phyloP scores from a whole-genome alignment of 768 basidiomycete genomes.

The Hericium rajendrae region DNA sequence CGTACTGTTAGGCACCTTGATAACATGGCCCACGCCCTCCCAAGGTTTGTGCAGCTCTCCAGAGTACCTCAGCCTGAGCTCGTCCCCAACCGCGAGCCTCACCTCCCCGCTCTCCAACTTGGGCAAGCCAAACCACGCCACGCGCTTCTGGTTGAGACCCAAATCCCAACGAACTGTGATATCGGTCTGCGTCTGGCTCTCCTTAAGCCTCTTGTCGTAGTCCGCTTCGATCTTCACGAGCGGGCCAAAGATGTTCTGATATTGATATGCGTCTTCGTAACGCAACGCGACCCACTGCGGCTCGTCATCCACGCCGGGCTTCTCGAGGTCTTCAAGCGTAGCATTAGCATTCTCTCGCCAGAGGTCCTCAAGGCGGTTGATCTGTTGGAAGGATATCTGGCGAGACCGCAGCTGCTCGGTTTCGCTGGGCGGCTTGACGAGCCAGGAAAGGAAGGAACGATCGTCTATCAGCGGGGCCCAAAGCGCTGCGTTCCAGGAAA shows the following conservation, averaged over 20 bases:
- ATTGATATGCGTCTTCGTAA: conserved; percentile 99
- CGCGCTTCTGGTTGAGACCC: conserved; percentile 95
- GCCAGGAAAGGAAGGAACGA: conserved; percentile 97
- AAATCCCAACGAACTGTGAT: conserved; percentile 96
- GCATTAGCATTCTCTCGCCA: conserved; percentile 96
- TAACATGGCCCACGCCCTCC: conserved; percentile 97
- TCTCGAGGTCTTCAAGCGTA: conserved; percentile 92
- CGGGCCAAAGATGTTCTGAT: conserved; percentile 98
- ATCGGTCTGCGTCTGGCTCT: conserved; percentile 96
- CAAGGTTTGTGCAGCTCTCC: conserved; percentile 88
- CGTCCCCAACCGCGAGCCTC: conserved; percentile 92
- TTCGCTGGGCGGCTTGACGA: conserved; percentile 95
- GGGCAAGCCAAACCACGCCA: conserved; percentile 96
- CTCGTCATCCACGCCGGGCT: conserved; percentile 96
- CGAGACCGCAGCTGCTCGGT: conserved; percentile 92
- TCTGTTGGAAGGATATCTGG: conserved; percentile 94
- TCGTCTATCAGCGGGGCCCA: conserved; percentile 99
- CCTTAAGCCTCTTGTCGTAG: conserved; percentile 96
- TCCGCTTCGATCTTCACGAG: conserved; percentile 99
- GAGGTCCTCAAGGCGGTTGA: conserved; percentile 93
- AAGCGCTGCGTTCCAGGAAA: conserved; percentile 95
- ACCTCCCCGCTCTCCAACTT: conserved; percentile 99
- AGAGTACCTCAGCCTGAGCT: conserved; percentile 79
- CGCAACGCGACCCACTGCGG: conserved; percentile 83
- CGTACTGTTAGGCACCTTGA: conserved; percentile 98